Conservation (phyloP, 176 grass and related monocot species). For the Oryza punctata region DNA sequence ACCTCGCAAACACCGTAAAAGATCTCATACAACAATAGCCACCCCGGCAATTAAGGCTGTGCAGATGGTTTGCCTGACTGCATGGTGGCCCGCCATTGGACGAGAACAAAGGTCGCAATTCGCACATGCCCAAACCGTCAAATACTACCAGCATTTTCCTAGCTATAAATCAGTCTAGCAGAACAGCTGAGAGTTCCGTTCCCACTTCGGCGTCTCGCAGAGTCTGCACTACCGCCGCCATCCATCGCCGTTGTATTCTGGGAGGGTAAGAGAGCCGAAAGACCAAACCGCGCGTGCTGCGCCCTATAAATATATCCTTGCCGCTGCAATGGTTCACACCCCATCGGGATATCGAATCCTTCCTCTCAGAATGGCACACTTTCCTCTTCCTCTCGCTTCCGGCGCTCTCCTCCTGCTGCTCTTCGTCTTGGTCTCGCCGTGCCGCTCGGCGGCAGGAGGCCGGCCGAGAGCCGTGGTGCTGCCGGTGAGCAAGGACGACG, state of each 20-base stretch:
- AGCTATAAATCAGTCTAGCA: no score
- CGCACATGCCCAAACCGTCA: not conserved
- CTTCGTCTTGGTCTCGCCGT: slow-evolving; percentile 3
- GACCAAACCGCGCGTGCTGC: no score
- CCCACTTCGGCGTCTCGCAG: not conserved
- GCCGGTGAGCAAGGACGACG: slow-evolving; percentile 38
- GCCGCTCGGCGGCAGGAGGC: not conserved
- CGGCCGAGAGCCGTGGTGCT: slow-evolving; percentile 37
- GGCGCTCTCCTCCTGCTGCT: not conserved
- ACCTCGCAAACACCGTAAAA: no score
- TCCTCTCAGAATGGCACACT: not conserved
- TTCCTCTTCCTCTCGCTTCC: not conserved
- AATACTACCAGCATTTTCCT: not conserved
- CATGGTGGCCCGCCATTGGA: not conserved
- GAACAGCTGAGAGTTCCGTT: not conserved
- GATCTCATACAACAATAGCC: no score
- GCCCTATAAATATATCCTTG: no score
- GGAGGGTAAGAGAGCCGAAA: no score
- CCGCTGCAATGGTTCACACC: not conserved
- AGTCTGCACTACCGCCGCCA: not conserved
- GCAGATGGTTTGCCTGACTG: no score
- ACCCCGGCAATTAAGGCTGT: no score
- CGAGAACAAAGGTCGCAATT: not conserved
- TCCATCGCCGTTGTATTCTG: not conserved
- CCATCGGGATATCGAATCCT: not conserved